A percentile compares a stretch with the other conserved stretches of the same genome.
phyloP scores from a whole-genome alignment of 306 rosid species.

The Malus domestica region DNA sequence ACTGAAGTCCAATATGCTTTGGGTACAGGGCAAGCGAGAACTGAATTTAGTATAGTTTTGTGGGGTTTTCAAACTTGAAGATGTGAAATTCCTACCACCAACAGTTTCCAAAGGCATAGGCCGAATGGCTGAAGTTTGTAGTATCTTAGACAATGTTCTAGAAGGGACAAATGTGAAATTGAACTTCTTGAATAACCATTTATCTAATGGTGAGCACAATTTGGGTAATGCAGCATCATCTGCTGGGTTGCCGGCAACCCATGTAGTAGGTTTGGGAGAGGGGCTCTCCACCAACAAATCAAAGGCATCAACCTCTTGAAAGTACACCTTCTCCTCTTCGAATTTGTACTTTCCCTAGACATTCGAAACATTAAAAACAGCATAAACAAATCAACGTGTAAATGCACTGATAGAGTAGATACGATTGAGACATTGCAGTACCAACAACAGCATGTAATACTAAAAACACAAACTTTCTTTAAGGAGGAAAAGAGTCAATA shows the following conservation, averaged over 20 bases:
- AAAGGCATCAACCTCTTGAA: slow-evolving; percentile 83
- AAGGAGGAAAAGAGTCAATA: slow-evolving; percentile 17
- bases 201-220: slow-evolving; percentile 62
- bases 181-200: slow-evolving; percentile 58
- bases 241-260: slow-evolving; percentile 35
- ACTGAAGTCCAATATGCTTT: slow-evolving; percentile 15
- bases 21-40: slow-evolving; percentile 17
- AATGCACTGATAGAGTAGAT: not conserved
- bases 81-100: slow-evolving; percentile 21
- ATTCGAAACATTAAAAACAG: slow-evolving; percentile 1
- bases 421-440: not conserved
- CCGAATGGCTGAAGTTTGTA: slow-evolving; percentile 45
- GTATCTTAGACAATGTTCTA: slow-evolving; percentile 66
- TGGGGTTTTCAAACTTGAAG: slow-evolving; percentile 25
- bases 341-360: slow-evolving; percentile 51
- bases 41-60: slow-evolving; percentile 24
- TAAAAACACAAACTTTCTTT: not conserved
- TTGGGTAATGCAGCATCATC: slow-evolving; percentile 44
- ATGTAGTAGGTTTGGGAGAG: slow-evolving; percentile 73
- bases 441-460: slow-evolving; percentile 2
- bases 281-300: slow-evolving; percentile 93
- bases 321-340: slow-evolving; percentile 67
- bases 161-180: slow-evolving; percentile 51
- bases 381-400: not conserved
- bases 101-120: slow-evolving; percentile 18